These are phyloP conservation scores for Salvia hispanica DNA, from an alignment of 257 asterid genomes.

Conservation along the genomic window DNA sequence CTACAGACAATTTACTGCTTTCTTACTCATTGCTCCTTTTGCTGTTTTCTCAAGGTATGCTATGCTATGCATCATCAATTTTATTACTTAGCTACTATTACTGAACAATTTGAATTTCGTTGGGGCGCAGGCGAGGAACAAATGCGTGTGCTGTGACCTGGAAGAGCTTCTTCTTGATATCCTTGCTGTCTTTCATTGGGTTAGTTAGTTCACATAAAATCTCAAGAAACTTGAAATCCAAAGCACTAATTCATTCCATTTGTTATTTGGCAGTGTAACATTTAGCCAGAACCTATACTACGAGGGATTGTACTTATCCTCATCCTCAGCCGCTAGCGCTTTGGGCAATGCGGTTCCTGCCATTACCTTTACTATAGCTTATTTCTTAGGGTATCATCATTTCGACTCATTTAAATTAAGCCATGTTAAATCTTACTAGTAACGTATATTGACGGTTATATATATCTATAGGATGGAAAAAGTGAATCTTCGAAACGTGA, in stretches of 20 bases:
- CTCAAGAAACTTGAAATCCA: too few species aligned
- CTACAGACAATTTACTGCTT: slow-evolving; percentile 60
- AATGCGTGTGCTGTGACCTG: slow-evolving; percentile 30
- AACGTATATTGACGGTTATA: too few species aligned
- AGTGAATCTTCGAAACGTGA: slow-evolving; percentile 42
- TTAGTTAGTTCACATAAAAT: too few species aligned
- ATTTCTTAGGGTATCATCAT: slow-evolving; percentile 37
- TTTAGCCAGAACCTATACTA: slow-evolving; percentile 40
- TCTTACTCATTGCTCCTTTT: slow-evolving; percentile 45
- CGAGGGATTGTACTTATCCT: slow-evolving; percentile 42
- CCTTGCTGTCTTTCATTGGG: slow-evolving; percentile 41
- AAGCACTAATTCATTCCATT: too few species aligned
- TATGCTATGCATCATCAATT: too few species aligned
- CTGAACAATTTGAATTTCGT: not conserved
- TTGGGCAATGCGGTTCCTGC: slow-evolving; percentile 51
- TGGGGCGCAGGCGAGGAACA: slow-evolving; percentile 27
- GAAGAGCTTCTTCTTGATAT: slow-evolving; percentile 39
- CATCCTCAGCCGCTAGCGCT: slow-evolving; percentile 51
- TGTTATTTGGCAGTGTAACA: slow-evolving; percentile 39
- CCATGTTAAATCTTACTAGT: too few species aligned
- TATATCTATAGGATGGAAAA: slow-evolving; percentile 53
- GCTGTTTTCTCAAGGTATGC: slow-evolving; percentile 38
- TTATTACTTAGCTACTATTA: not conserved
- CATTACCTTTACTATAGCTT: slow-evolving; percentile 47
- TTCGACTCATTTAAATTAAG: too few species aligned